A percentile compares a stretch with the other conserved stretches of the same genome.
phyloP scores from a whole-genome alignment of 148 eudicot genomes.

The Amaranthus cruentus region DNA sequence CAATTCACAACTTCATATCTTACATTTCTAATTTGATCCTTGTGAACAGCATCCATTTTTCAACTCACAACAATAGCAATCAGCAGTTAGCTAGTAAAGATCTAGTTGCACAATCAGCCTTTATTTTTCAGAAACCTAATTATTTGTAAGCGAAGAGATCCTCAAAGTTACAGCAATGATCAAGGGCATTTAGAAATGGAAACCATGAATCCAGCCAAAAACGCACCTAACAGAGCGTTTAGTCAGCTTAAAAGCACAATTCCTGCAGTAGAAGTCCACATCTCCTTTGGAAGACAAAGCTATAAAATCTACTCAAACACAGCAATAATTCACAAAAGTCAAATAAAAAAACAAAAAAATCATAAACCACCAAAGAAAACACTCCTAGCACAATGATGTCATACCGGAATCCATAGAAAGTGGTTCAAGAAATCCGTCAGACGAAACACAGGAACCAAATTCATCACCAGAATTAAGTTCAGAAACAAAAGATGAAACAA shows the following conservation, averaged over 20 bases:
- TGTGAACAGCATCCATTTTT: not conserved
- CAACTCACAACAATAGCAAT: not conserved
- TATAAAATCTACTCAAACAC: slow-evolving; percentile 40
- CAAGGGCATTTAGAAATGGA: not conserved
- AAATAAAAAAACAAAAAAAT: not conserved
- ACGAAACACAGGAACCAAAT: not conserved
- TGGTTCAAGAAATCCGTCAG: slow-evolving; percentile 23
- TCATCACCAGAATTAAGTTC: slow-evolving; percentile 31
- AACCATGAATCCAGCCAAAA: not conserved
- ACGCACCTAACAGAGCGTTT: slow-evolving; percentile 45
- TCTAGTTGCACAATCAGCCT: no score
- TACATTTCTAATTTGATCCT: not conserved
- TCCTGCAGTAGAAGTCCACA: slow-evolving; percentile 66
- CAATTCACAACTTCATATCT: not conserved
- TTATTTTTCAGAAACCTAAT: not conserved
- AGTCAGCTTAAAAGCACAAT: slow-evolving; percentile 55
- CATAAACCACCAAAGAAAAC: not conserved
- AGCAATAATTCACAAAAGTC: slow-evolving; percentile 7
- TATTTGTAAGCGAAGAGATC: not conserved
- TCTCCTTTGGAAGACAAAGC: slow-evolving; percentile 43
- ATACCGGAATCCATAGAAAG: slow-evolving; percentile 58
- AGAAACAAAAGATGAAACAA: slow-evolving; percentile 47
- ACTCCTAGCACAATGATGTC: not conserved
- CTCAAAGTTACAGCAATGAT: not conserved
- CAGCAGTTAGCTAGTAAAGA: not conserved